Conservation (phyloP, 1,284 basidiomycete genomes). For the Trichosporon ovoides region DNA sequence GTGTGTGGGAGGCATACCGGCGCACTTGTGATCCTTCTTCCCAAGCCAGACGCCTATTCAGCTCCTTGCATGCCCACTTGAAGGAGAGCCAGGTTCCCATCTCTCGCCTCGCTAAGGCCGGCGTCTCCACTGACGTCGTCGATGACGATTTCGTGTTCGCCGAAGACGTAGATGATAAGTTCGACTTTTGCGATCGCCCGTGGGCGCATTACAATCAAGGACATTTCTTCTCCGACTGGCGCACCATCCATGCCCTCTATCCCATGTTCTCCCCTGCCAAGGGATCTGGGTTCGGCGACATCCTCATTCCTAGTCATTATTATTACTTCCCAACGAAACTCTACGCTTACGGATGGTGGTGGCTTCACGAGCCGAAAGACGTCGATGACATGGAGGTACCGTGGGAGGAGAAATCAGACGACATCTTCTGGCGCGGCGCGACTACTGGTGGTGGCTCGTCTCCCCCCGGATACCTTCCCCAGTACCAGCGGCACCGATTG, state of each 20-base stretch:
- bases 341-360: constrained; percentile 78
- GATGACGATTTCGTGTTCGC: constrained; percentile 62
- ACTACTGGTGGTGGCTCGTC: constrained; percentile 86
- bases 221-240: constrained; percentile 93
- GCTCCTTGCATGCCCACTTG: constrained; percentile 58
- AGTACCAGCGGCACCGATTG: constrained; percentile 86
- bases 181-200: constrained; percentile 74
- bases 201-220: constrained; percentile 80
- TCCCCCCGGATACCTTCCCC: constrained; percentile 72
- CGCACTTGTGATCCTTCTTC: constrained; percentile 78
- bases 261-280: constrained; percentile 88
- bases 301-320: constrained; percentile 88
- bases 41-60: constrained; percentile 73
- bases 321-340: constrained; percentile 75
- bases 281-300: constrained; percentile 74
- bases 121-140: constrained; percentile 40
- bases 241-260: constrained; percentile 74
- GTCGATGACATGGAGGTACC: constrained; percentile 75
- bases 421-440: constrained; percentile 64
- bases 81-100: constrained; percentile 49
- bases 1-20: constrained; percentile 85
- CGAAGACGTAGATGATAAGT: constrained; percentile 57
- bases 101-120: constrained; percentile 47
- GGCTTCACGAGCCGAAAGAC: constrained; percentile 58
- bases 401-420: constrained; percentile 54